Percentiles rank a stretch among this genome's conserved stretches.
These are phyloP conservation scores for Dichomitus squalens DNA, from an alignment of 1,284 basidiomycete genomes.

Conservation along the genomic window DNA sequence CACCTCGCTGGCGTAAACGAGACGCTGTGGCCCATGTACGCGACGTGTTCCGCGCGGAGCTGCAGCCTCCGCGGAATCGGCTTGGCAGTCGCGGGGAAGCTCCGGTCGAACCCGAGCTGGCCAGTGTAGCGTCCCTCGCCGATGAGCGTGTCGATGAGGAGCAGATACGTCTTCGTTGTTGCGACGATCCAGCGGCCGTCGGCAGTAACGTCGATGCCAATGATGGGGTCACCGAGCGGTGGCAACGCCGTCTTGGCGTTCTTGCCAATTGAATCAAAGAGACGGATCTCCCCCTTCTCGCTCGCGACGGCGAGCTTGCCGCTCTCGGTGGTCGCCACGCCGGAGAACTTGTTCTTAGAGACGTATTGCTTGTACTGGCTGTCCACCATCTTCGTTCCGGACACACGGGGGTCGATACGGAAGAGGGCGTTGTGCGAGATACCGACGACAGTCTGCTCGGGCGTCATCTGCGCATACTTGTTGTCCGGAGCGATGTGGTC, in stretches of 20 bases:
- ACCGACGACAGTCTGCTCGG: conserved; percentile 92
- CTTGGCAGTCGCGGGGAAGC: conserved; percentile 94
- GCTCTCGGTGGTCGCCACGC: conserved; percentile 84
- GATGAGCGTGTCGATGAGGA: conserved; percentile 95
- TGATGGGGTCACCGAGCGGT: conserved; percentile 92
- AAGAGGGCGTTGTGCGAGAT: conserved; percentile 94
- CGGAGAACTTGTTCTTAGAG: conserved; percentile 95
- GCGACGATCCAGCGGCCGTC: conserved; percentile 96
- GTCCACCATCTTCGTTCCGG: conserved; percentile 93
- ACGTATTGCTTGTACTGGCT: conserved; percentile 96
- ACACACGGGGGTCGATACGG: conserved; percentile 94
- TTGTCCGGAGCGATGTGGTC: conserved; percentile 90
- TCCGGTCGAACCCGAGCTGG: conserved; percentile 88
- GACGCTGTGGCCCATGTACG: conserved; percentile 91
- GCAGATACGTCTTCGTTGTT: conserved; percentile 92
- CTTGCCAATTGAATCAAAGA: conserved; percentile 97
- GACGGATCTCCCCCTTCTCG: conserved; percentile 94
- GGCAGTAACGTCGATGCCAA: conserved; percentile 93
- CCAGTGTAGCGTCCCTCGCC: conserved; percentile 90
- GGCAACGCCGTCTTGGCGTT: conserved; percentile 99
- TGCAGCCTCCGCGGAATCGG: conserved; percentile 91
- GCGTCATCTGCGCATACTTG: conserved; percentile 95
- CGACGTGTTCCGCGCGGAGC: conserved; percentile 90
- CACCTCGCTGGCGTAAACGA: conserved; percentile 92
- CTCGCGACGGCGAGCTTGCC: conserved; percentile 94